These are phyloP conservation scores for Pyrenula aspistea DNA, from an alignment of 495 filamentous ascomycete genomes.

Conservation along the genomic window DNA sequence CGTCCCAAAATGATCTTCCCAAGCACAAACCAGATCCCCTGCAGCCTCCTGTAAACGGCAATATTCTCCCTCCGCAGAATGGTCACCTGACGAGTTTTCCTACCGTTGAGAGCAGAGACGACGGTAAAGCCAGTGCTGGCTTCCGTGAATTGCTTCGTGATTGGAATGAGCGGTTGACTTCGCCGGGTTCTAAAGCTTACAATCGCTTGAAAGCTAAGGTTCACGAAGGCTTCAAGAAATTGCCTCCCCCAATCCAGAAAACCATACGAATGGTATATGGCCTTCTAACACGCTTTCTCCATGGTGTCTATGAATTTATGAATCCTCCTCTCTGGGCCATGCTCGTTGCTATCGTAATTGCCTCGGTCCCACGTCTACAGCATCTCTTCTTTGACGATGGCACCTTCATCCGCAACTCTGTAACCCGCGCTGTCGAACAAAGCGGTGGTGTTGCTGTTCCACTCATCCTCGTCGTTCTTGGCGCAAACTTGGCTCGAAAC, in stretches of 20 bases:
- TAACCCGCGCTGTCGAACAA: conserved; percentile 75
- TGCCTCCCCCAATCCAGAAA: conserved; percentile 50
- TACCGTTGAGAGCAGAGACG: not conserved
- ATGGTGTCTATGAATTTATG: conserved; percentile 83
- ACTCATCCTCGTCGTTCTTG: conserved; percentile 90
- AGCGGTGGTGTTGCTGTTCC: conserved; percentile 88
- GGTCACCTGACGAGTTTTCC: conserved; percentile 17
- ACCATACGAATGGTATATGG: conserved; percentile 28
- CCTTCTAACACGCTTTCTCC: conserved; percentile 37
- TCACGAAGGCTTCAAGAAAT: conserved; percentile 20
- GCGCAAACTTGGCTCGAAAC: conserved; percentile 78
- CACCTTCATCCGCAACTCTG: conserved; percentile 83
- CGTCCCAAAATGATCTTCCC: not conserved
- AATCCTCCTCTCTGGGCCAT: conserved; percentile 98
- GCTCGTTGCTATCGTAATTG: conserved; percentile 76
- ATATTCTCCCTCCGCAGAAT: conserved; percentile 9
- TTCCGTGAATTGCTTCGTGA: not conserved
- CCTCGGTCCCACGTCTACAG: conserved; percentile 79
- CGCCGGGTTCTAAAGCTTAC: conserved; percentile 7
- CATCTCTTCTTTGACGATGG: conserved; percentile 77
- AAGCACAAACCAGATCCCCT: conserved; percentile 9
- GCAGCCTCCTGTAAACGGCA: conserved; percentile 17
- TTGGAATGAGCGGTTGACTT: not conserved
- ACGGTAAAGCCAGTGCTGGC: not conserved
- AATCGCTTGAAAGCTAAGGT: conserved; percentile 14